phyloP scores from a whole-genome alignment of 176 grass and related monocot genomes.

The barley (Hordeum vulgare) region DNA sequence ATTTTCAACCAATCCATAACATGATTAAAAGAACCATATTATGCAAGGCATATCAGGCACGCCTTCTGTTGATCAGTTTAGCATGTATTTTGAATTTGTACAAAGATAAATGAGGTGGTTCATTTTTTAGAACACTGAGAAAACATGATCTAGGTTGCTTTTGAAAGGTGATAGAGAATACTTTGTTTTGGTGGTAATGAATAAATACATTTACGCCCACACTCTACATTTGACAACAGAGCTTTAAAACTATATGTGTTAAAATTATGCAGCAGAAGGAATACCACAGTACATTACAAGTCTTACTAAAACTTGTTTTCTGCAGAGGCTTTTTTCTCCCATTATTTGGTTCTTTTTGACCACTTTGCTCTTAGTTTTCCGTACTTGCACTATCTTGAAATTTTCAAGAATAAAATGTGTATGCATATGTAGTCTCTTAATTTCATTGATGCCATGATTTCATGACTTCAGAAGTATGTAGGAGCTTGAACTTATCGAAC shows the following conservation, averaged over 20 bases:
- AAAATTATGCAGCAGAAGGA: not conserved
- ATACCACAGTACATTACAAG: not conserved
- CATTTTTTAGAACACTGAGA: not conserved
- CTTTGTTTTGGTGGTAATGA: not conserved
- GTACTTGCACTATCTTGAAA: not conserved
- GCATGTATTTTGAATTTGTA: not conserved
- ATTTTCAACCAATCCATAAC: not conserved
- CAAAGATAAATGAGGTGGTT: slow-evolving; percentile 1
- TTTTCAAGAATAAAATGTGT: not conserved
- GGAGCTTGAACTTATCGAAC: not conserved
- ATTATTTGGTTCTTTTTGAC: not conserved
- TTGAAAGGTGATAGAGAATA: not conserved
- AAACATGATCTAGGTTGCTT: not conserved
- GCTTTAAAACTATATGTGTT: not conserved
- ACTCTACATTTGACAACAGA: not conserved
- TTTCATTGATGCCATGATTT: not conserved
- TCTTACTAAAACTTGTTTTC: not conserved
- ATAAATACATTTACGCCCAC: not conserved
- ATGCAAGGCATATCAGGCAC: not conserved
- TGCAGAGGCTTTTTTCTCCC: not conserved
- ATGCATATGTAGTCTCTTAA: not conserved
- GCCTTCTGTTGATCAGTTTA: not conserved
- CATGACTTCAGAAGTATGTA: not conserved
- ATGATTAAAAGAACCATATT: not conserved
- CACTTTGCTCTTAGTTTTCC: not conserved